Evolutionary conservation across 345 rosid species (phyloP).

Genomic region (Anacardium occidentale): DNA sequence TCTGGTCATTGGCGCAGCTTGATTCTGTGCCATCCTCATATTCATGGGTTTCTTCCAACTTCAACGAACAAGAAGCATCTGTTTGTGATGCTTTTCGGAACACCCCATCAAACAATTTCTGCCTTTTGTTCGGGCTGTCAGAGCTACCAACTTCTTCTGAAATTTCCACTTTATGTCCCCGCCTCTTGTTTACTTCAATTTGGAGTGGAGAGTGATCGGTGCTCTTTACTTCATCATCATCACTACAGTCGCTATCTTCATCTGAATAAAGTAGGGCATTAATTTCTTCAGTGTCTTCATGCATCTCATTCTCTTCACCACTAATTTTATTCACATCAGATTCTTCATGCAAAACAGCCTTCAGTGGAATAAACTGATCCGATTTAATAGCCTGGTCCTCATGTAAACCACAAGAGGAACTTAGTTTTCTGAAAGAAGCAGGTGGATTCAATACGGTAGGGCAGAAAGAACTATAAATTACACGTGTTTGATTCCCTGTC

Average conservation of each 20-base stretch:
- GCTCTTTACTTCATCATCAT: constrained; percentile 76
- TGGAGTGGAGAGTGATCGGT: constrained; percentile 79
- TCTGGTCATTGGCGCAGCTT: constrained; percentile 34
- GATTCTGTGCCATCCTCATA: constrained; percentile 37
- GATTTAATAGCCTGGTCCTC: constrained; percentile 29
- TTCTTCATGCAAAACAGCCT: constrained; percentile 30
- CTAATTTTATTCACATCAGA: constrained; percentile 34
- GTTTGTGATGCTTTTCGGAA: constrained; percentile 35
- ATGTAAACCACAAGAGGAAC: constrained; percentile 24
- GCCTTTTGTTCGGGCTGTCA: constrained; percentile 62
- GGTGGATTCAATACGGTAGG: constrained; percentile 33
- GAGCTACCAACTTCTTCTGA: constrained; percentile 55
- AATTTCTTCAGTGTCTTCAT: constrained; percentile 92
- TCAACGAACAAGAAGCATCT: constrained; percentile 35
- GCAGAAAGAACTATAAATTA: constrained; percentile 43
- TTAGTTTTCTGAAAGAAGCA: constrained; percentile 21
- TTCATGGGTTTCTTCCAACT: constrained; percentile 25
- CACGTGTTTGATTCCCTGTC: constrained; percentile 60
- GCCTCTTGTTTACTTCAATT: constrained; percentile 37
- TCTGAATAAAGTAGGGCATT: constrained; percentile 91
- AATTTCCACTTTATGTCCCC: constrained; percentile 29
- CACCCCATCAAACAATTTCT: constrained; percentile 40
- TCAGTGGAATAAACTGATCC: constrained; percentile 28
- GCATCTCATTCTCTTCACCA: constrained; percentile 69
- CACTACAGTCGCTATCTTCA: constrained; percentile 46